Evolutionary conservation across 2,329 filamentous ascomycete genomes (phyloP).

Genomic region (Berkeleyomyces basicola): DNA sequence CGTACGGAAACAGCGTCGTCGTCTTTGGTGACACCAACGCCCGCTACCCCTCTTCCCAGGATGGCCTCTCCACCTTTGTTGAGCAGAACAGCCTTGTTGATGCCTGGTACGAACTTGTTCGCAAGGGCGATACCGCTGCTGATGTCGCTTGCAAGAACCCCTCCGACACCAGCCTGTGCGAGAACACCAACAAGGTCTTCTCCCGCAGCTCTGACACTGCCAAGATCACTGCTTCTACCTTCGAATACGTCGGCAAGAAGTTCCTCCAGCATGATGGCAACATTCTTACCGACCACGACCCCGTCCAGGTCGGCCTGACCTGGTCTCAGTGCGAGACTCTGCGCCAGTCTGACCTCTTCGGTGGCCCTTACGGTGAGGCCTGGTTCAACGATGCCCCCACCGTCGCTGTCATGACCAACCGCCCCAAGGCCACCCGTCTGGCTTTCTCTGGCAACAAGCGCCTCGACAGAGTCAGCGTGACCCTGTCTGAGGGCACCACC

Average conservation of each 20-base stretch:
- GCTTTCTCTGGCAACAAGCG: slow-evolving; percentile 31
- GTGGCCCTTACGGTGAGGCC: slow-evolving; percentile 28
- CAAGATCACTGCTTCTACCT: slow-evolving; percentile 30
- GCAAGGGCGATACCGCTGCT: slow-evolving; percentile 28
- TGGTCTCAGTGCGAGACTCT: slow-evolving; percentile 25
- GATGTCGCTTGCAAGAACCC: slow-evolving; percentile 41
- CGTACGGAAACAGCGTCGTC: slow-evolving; percentile 42
- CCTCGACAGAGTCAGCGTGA: slow-evolving; percentile 33
- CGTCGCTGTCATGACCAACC: slow-evolving; percentile 20
- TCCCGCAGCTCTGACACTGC: slow-evolving; percentile 36
- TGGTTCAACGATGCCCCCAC: slow-evolving; percentile 40
- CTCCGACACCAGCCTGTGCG: slow-evolving; percentile 35
- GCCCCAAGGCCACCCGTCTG: slow-evolving; percentile 24
- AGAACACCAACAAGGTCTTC: slow-evolving; percentile 51
- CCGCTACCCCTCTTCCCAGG: slow-evolving; percentile 40
- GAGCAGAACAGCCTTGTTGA: slow-evolving; percentile 37
- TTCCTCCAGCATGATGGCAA: slow-evolving; percentile 42
- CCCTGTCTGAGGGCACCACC: slow-evolving; percentile 30
- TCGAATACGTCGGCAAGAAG: slow-evolving; percentile 36
- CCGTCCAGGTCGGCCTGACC: slow-evolving; percentile 38
- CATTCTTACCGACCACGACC: slow-evolving; percentile 48
- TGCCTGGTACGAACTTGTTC: slow-evolving; percentile 40
- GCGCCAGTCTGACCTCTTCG: slow-evolving; percentile 29
- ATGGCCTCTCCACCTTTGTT: slow-evolving; percentile 37
- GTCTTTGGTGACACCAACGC: slow-evolving; percentile 50